Evolutionary conservation across 495 filamentous ascomycete genomes (phyloP), one percentile per base, ranked within the genome.

Genomic region (Sporormia fimetaria): DNA sequence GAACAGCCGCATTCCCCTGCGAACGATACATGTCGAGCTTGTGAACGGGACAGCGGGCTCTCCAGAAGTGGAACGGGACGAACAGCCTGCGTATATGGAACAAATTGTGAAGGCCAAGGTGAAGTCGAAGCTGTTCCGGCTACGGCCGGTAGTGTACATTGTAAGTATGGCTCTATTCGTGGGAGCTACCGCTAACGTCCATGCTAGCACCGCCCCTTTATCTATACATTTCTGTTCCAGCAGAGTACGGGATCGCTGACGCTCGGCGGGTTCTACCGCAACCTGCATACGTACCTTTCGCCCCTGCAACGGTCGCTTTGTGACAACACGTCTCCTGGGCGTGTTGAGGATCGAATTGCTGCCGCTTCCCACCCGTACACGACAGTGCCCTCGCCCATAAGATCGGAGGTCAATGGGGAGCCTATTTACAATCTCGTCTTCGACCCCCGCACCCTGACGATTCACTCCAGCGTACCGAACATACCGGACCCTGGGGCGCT

Each of bases 141-240:
- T 90, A 17, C 75, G 77, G 17, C 83, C 83, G 4, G 72, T 92
- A 2, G 73, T 93, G 32, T 81, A 81, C 48, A 64, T 76, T 40
- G 70, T 74, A 60, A 34, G 68, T 60, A 15, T 22, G 10, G 33
- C 16, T 14, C 6, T 16, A 22, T 5, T 2, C 14, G 16, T 15
- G 32, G 3, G 17, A 44, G 14, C 47, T 52, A 26, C 37, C 24
- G 7, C 6, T n/a, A 9, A 11, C 15, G 24, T 28, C 18, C 7
- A 11, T 29, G 12, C 8, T 26, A 60, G 63, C 78, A 84, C 51
- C 75, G 73, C 55, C 90, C 90, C 2, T 95, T 96, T 62, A 80
- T 94, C 39, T 94, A 85, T 59, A 78, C 83, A 3, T 83, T 96
- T 51, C 67, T 98, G 11, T 95, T 96, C 63, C 70, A 81, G 32